Conservation (phyloP, 1,284 basidiomycete species). For the Trametes hirsuta region DNA sequence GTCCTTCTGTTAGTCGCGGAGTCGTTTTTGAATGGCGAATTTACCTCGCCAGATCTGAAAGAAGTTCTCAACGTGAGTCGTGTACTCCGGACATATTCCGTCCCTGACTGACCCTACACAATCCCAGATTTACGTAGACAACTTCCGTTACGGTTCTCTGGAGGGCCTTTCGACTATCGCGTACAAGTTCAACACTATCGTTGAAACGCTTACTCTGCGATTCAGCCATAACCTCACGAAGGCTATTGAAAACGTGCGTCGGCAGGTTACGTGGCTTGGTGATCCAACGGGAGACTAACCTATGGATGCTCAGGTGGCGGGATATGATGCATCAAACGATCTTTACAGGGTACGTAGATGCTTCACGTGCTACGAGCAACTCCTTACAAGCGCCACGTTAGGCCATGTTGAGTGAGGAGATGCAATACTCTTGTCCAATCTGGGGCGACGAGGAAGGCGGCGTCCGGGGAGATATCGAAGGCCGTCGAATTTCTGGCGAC, state of each 20-base stretch:
- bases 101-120: background rate
- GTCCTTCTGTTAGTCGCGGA: slow-evolving; percentile 64
- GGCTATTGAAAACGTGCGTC: slow-evolving; percentile 42
- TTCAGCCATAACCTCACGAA: slow-evolving; percentile 2
- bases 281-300: too few relatives aligned
- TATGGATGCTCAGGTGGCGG: too few relatives aligned
- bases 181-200: slow-evolving; percentile 34
- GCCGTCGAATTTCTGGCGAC: slow-evolving; percentile 49
- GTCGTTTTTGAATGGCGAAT: slow-evolving; percentile 80
- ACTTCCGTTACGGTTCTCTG: slow-evolving; percentile 46
- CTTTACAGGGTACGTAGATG: too few relatives aligned
- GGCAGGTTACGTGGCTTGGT: too few relatives aligned
- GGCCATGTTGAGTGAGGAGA: slow-evolving; percentile 81
- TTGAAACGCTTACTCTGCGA: slow-evolving; percentile 53
- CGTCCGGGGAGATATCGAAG: slow-evolving; percentile 55
- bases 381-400: slow-evolving; percentile 25
- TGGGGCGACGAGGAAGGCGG: slow-evolving; percentile 73
- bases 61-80: slow-evolving; percentile 69
- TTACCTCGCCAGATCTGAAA: slow-evolving; percentile 70
- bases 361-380: too few relatives aligned
- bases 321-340: too few relatives aligned
- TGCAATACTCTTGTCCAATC: slow-evolving; percentile 88
- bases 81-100: background rate
- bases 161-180: slow-evolving; percentile 44
- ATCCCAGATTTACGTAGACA: slow-evolving; percentile 75